Percentiles rank a stretch among this genome's conserved stretches.
These are phyloP conservation scores for Didymella lethalis DNA, from an alignment of 2,329 filamentous ascomycete species.

Conservation along the genomic window DNA sequence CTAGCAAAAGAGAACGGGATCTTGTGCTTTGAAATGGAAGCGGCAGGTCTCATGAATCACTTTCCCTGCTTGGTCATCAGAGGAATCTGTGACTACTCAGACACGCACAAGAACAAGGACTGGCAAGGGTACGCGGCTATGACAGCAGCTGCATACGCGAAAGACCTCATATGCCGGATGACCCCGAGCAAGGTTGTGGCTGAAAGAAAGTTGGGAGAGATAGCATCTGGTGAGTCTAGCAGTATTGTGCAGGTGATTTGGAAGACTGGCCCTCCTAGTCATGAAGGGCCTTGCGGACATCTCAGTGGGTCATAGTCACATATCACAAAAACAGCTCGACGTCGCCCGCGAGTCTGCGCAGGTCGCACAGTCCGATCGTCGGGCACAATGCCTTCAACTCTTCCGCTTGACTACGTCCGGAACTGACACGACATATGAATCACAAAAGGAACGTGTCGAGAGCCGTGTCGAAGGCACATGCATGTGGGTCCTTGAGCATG, in stretches of 20 bases:
- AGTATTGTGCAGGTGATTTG: too few species aligned
- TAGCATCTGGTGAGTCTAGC: too few species aligned
- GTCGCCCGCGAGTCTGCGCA: too few species aligned
- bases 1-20: background rate
- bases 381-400: conserved; percentile 25
- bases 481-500: conserved; percentile 29
- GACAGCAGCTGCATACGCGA: conserved; percentile 10
- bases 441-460: conserved; percentile 30
- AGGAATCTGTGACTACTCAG: conserved; percentile 13
- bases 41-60: background rate
- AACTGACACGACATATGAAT: conserved; percentile 29
- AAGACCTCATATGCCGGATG: background rate
- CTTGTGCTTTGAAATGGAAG: conserved; percentile 16
- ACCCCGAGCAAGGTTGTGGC: background rate
- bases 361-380: background rate
- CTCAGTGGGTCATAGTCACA: too few species aligned
- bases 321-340: too few species aligned
- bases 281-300: too few species aligned
- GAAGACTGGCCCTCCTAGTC: too few species aligned
- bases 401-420: conserved; percentile 29
- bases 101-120: conserved; percentile 9
- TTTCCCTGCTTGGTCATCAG: conserved; percentile 13
- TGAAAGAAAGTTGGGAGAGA: background rate
- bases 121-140: conserved; percentile 16
- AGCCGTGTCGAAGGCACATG: conserved; percentile 31